Evolutionary conservation across 2,329 filamentous ascomycete species (phyloP), one percentile per base, ranked within the genome.

Genomic region (Epichloe hybrida): DNA sequence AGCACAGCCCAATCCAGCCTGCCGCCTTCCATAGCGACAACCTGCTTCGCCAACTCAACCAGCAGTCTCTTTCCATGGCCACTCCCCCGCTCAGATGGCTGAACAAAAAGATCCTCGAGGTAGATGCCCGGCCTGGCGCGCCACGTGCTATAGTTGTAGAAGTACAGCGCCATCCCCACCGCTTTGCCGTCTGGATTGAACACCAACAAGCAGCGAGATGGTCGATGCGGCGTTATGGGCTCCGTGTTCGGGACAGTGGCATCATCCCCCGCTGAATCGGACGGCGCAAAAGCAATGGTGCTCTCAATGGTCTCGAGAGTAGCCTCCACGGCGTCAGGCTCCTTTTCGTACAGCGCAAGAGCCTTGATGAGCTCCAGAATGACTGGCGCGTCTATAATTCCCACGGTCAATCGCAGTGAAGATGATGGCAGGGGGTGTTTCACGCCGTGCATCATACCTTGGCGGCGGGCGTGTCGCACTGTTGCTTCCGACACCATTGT

Each of bases 61-160:
- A 97, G 72, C 62, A 97, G 66, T 59, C 74, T 71, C 67, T 83
- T 86, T 39, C 90, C 91, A 63, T 91, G 95, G 0, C 90, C 90
- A 54, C 79, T 79, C 36, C 83, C 4, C 4, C 93, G 75, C 59
- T 85, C 81, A 43, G 71, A 70, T 1, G 81, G 76, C 58, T 81
- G 75, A 40, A 98, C 88, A 61, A 84, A n/a, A n/a, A 97, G 72
- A 63, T 97, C 91, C 66, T 97, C 91, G 38, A 97, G 81, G 66
- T 94, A 95, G 62, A 98, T 86, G 3, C 91, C 91, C 0, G 90
- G 81, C 44, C 79, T 79, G n/a, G 86, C 80, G 8, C 86, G 80
- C 93, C 93, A 97, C 0, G 91, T 96, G 62, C 83, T 88, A 70
- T 95, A 97, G 69, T 91, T 97, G 74, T 91, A 89, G 67, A 95